Base-by-base conservation (phyloP, 2,329 filamentous ascomycete genomes). In the Pseudovirgaria hyperparasitica region DNA sequence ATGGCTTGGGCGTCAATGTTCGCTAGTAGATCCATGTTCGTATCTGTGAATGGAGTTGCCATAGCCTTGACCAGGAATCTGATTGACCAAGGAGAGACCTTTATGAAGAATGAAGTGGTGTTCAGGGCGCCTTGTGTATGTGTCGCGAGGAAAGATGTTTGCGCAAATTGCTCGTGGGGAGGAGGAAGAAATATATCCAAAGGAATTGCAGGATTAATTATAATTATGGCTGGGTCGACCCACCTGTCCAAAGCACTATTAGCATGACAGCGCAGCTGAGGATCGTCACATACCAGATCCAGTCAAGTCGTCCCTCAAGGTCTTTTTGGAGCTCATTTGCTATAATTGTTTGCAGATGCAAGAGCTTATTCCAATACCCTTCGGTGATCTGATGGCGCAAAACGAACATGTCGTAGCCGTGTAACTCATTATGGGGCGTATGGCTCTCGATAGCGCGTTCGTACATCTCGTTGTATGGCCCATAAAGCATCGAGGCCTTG, bases 1-100 rank as follows among this genome's bases (percentile, higher is more conserved):
- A 67, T 62, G 3, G 60, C 63, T 4, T 63, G 42, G 0, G 26
- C 24, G 1, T 57, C 56, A 23, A 62, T 23, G 25, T 28, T 30
- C 23, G 26, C 9, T 4, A 34, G 25, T 6, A 33, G 33, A 16
- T 36, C 27, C 20, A 30, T 28, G 14, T 27, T 22, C 6, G 26
- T 23, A 22, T 42, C 32, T 10, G 36, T 28, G 22, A 50, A 31
- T 6, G 43, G 37, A 5, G 40, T 32, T 3, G 31, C 35, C 22
- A 43, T 35, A 16, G 32, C 26, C 11, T 33, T 32, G 15, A 36
- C 34, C 16, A 47, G 29, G 19, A 35, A 33, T 8, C 32, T 27
- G 17, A 41, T 26, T 17, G 39, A 42, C 39, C 34, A 45, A 13
- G 33, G 32, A 26, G 36, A 26, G 1, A 50, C 42, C 18, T 43